Base-by-base conservation (phyloP, 1,284 basidiomycete species). In the Exobasidium cylindrosporum region DNA sequence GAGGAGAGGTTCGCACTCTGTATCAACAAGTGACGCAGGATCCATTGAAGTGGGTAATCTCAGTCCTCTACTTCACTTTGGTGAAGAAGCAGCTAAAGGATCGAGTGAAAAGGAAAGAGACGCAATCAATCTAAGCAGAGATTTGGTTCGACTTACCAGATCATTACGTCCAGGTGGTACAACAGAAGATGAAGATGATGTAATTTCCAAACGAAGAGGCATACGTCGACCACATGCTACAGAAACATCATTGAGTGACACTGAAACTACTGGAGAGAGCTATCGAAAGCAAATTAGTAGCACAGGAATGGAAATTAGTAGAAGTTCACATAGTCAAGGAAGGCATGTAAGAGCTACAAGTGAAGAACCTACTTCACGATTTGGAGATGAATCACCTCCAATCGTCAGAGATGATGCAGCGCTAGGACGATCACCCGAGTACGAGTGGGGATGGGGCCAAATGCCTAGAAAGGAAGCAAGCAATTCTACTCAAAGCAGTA, bases 221-320 rank as follows among this genome's bases (percentile, higher is more conserved):
- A 17, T 40, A 7, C 69, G 67, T 43, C 59, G 49, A 10, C 64
- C 66, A 40, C 69, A 73, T 32, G 65, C 65, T 43, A 70, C 71
- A 17, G 35, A 40, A 10, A 7, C 7, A 7, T 10, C 17, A 40
- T 58, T 69, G 4, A 67, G 65, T 17, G 71, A 73, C 31, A 71
- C 69, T 24, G 71, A 73, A 29, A 65, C 69, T 14, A 65, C 69
- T 14, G 35, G 35, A 10, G 35, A 40, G 10, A 17, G 7, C 35
- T 10, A 40, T 40, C 35, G 35, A 17, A 17, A 17, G 10, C 7
- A 40, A 17, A 17, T 17, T 10, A 17, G 35, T 40, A 40, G 35
- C 17, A 17, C 35, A 17, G 35, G 10, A 10, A 40, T 40, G 35
- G 70, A 72, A 32, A 60, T 70, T 45, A 62, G 24, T 30, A 6